Conservation (phyloP, 2,329 filamentous ascomycete species). For the Orbilia quercus region DNA sequence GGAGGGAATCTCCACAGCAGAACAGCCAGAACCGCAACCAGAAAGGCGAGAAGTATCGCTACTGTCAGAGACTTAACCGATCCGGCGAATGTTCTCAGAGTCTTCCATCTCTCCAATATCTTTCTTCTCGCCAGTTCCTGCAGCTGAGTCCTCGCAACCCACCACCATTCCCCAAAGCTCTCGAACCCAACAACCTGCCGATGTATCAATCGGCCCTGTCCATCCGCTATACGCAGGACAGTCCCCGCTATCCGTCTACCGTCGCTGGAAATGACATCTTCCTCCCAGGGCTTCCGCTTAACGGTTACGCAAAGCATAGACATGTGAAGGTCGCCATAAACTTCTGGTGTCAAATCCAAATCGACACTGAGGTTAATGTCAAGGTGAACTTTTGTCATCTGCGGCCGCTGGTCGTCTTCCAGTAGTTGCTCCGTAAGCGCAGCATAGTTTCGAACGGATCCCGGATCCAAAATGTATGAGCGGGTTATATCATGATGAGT, state of each 20-base stretch:
- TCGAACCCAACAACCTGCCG: conserved; percentile 53
- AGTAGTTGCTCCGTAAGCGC: conserved; percentile 43
- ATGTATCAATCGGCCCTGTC: conserved; percentile 30
- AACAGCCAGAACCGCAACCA: background rate
- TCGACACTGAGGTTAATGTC: conserved; percentile 53
- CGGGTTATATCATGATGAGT: conserved; percentile 30
- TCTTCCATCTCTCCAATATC: background rate
- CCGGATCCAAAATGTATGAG: conserved; percentile 33
- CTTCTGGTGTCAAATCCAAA: conserved; percentile 44
- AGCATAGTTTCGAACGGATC: conserved; percentile 46
- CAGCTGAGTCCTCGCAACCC: conserved; percentile 47
- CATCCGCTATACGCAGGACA: conserved; percentile 47
- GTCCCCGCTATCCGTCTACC: conserved; percentile 47
- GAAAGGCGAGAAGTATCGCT: conserved; percentile 23
- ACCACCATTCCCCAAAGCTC: conserved; percentile 54
- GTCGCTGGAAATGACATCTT: conserved; percentile 36
- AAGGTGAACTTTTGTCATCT: conserved; percentile 44
- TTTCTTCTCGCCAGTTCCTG: conserved; percentile 22
- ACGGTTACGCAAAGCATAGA: conserved; percentile 51
- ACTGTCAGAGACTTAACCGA: background rate
- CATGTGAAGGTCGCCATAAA: conserved; percentile 50
- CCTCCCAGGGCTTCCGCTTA: conserved; percentile 45
- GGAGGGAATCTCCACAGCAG: background rate
- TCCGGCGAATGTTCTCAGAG: background rate
- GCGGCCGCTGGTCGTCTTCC: conserved; percentile 48